Base-by-base conservation (phyloP, 345 rosid genomes). In the Camelina sativa region DNA sequence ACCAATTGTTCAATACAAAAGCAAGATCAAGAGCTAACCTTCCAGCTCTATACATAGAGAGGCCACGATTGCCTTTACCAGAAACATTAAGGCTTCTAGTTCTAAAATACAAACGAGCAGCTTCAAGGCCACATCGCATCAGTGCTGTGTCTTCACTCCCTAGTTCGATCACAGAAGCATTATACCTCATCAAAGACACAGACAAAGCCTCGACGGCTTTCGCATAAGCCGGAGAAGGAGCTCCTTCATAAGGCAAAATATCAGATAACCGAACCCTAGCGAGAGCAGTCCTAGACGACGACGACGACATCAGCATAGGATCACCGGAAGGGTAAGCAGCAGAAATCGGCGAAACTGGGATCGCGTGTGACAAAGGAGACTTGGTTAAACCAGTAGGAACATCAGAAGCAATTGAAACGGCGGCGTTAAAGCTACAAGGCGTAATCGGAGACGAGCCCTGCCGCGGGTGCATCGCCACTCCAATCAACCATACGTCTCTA, bases 31-130 rank as follows among this genome's bases (percentile, higher is more conserved):
- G 16, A 68, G 55, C 44, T 25, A 75, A 93, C 98, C 98, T 91
- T 83, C 97, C 97, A 8, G 99, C 97, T 47, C 97, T 85, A 73
- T 91, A 91, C 85, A 87, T 79, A 76, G 87, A 89, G 73, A 86
- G 81, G 19, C 91, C 89, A 19, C 96, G 93, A 80, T 76, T 80
- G 65, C 81, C 85, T 78, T 88, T 88, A 15, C 80, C 83, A 73
- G 77, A 53, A 50, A 50, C 75, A 8, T 44, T 79, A 51, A 76
- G 88, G 19, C 77, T 69, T 75, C 91, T 74, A 40, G 81, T 84
- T 81, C 91, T 80, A 69, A 95, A 88, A 82, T 84, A 95, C 77
- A 92, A 79, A 40, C 92, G 88, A 38, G 93, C 80, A 1, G 97
- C 88, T 73, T 90, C 99, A 67, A 89, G 81, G 6, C 93, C 97